Evolutionary conservation across 371 early-diverging fungal species (phyloP), one percentile per base, ranked within the genome.

Genomic region (Rhizopus microsporus): DNA sequence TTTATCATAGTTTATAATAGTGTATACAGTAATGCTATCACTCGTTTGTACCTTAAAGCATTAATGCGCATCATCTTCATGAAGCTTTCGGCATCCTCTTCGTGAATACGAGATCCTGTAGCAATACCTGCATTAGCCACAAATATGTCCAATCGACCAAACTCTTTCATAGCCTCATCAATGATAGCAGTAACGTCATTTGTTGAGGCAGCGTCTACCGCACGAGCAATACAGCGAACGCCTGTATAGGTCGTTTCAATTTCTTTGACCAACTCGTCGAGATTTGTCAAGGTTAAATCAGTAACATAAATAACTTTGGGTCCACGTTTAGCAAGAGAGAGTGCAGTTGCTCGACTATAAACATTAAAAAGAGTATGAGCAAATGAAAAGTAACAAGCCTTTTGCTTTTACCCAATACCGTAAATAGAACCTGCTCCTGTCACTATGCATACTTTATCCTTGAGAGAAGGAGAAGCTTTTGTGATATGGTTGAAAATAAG

Each of bases 111-210:
- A 16, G 46, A 50, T 13, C 52, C 69, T 7, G 65, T 50, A 2
- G 76, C 68, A n/a, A 69, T 45, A 48, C 81, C 81, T 15, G 81
- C 81, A 62, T 70, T 83, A 6, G 84, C 84, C 34, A 84, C 75
- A 39, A 79, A 83, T 6, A 83, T 81, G 63, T 83, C 84, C 17
- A 83, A 51, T 33, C 84, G 56, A 44, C 84, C 82, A 63, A 61
- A 80, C 0, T 47, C 56, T 1, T 55, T 45, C 52, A 83, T 52
- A 2, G 80, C 78, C 33, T 79, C 73, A 15, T 73, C 48, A 43
- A 79, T 66, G 38, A 80, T 50, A 9, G 43, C 56, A 5, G 63
- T 58, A 0, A 82, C 74, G 54, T 62, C 79, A 4, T 45, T 42
- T 6, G 65, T 62, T 7, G 72, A 69, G 3, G 82, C 69, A 8